Conservation (phyloP, 805 yeast species). For the Scheffersomyces ergatensis region DNA sequence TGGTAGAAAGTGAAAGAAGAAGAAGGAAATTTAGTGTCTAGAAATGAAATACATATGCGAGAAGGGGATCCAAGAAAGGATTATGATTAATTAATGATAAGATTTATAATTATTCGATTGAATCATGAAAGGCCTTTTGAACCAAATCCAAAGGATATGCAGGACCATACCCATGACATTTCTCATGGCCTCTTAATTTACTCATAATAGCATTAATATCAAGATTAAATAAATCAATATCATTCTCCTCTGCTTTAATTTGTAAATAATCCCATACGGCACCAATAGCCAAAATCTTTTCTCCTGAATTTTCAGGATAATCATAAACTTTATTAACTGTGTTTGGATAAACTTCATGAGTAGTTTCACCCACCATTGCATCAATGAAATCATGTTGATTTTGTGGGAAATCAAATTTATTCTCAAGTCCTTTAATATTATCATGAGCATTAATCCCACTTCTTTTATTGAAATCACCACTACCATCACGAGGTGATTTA, state of each 20-base stretch:
- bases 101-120: too few relatives aligned
- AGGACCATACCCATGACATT: slow-evolving; percentile 79
- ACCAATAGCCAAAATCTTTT: slow-evolving; percentile 61
- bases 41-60: too few relatives aligned
- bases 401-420: slow-evolving; percentile 32
- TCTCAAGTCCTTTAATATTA: slow-evolving; percentile 1
- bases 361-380: slow-evolving; percentile 16
- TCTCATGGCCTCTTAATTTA: slow-evolving; percentile 61
- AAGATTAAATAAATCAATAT: slow-evolving; percentile 43
- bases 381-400: slow-evolving; percentile 32
- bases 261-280: slow-evolving; percentile 82
- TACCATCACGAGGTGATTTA: slow-evolving; percentile 1
- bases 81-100: too few relatives aligned
- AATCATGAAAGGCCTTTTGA: slow-evolving; percentile 30
- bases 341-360: slow-evolving; percentile 18
- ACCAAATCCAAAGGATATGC: slow-evolving; percentile 52
- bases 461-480: neutral
- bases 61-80: too few relatives aligned
- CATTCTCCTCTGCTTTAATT: slow-evolving; percentile 44
- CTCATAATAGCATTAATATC: slow-evolving; percentile 61
- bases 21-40: too few relatives aligned
- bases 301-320: slow-evolving; percentile 36
- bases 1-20: too few relatives aligned
- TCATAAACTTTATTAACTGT: slow-evolving; percentile 31
- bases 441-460: neutral